phyloP scores from a whole-genome alignment of 2,329 filamentous ascomycete genomes.

The Cadophora sp. region DNA sequence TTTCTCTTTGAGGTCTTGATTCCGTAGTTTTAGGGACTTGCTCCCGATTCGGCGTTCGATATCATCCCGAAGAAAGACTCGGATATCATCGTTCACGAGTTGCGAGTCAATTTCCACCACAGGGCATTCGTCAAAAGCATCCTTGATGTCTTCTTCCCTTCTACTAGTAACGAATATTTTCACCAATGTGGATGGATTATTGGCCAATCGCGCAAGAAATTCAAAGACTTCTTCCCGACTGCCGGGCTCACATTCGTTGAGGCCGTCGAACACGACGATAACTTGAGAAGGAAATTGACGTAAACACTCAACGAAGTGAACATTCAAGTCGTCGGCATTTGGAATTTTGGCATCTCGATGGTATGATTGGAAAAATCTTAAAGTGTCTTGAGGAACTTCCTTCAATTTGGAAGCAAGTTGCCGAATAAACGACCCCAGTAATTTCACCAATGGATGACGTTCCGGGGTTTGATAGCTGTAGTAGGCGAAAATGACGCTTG shows the following conservation, averaged over 20 bases:
- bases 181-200: neutral
- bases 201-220: neutral
- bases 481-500: neutral
- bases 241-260: neutral
- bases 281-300: neutral
- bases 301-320: neutral
- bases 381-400: neutral
- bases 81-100: neutral
- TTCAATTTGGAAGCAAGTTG: slow-evolving; percentile 5
- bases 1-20: neutral
- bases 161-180: neutral
- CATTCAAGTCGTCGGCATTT: neutral
- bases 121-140: neutral
- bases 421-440: neutral
- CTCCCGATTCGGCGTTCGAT: neutral
- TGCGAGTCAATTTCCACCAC: slow-evolving; percentile 1
- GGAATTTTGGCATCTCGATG: neutral
- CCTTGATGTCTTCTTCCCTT: slow-evolving; percentile 11
- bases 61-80: slow-evolving; percentile 1
- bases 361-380: neutral
- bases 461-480: slow-evolving; percentile 1
- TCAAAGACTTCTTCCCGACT: neutral
- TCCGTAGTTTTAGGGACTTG: neutral
- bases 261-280: neutral
- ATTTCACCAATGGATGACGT: neutral